Base-by-base conservation (phyloP, 1,139 yeast species). In the Geotrichum carabidarum region DNA sequence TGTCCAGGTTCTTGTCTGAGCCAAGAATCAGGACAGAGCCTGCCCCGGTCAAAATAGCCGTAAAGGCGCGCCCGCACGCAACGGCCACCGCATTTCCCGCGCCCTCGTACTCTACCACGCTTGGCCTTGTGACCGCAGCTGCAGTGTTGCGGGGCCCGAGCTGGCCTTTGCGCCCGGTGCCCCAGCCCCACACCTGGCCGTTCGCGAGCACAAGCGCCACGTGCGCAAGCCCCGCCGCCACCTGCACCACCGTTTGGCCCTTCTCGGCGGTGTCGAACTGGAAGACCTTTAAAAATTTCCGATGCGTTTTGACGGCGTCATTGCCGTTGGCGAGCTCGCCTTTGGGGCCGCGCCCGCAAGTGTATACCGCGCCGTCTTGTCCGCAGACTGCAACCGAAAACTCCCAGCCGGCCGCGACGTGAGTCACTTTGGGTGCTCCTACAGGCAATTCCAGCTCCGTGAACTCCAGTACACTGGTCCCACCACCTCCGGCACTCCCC, bases 81-180 rank as follows among this genome's bases (percentile, higher is more conserved):
- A 49, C 50, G 9, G 14, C 32, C 27, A 31, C 27, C 7, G 44
- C 52, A 18, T 15, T 15, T 18, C 11, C 34, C 18, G 32, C 22
- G 5, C 8, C 31, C 12, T 40, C 45, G 4, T 27, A 42, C 44
- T 27, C 44, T n/a, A 42, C 31, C 8, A 6, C 18, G 2, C 12
- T 15, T 2, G 44, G 44, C 27, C 43, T 12, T 8, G 43, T 37
- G 2, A 40, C 37, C 2, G 31, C 30, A 6, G 41, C 14, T 4
- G 7, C 27, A 1, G 40, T 22, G 4, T 8, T 4, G 12, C 15
- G 14, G 5, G 4, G 32, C n/a, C 56, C 56, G 34, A 53, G 67
- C 66, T 90, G 96, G 6, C 93, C 90, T 64, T 83, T 85, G 44
- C 90, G 78, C 49, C 86, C 80, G 49, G 79, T 80, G 0, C 98